Conservation (phyloP, 345 rosid genomes). For the Punica granatum region DNA sequence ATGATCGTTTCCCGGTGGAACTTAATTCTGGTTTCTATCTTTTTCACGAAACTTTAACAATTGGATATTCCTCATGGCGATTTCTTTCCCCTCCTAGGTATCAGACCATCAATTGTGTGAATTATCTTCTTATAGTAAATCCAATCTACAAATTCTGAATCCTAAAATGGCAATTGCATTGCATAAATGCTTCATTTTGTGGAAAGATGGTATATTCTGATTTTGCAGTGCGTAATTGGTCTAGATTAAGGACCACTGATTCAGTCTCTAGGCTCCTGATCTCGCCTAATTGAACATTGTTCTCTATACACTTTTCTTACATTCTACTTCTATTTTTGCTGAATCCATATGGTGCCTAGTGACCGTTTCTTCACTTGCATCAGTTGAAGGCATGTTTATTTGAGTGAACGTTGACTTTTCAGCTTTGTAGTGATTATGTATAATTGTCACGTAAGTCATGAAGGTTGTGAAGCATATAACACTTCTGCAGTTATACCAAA, state of each 20-base stretch:
- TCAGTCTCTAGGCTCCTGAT: not conserved
- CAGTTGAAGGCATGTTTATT: not conserved
- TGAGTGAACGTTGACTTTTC: not conserved
- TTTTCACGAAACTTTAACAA: not conserved
- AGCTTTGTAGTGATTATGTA: not conserved
- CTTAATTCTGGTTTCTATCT: not conserved
- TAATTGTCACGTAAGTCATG: not conserved
- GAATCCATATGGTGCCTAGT: not conserved
- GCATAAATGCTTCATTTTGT: not conserved
- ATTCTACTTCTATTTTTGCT: not conserved
- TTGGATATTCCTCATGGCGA: not conserved
- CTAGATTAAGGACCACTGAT: not conserved
- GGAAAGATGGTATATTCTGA: not conserved
- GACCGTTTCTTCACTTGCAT: not conserved
- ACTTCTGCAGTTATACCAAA: too few species aligned
- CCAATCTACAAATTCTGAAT: not conserved
- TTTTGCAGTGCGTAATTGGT: not conserved
- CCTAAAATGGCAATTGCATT: not conserved
- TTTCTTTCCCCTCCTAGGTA: not conserved
- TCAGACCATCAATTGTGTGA: not conserved
- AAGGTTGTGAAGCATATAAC: not conserved
- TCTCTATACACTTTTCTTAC: too few species aligned
- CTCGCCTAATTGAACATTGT: too few species aligned
- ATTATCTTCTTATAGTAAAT: not conserved
- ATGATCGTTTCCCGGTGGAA: not conserved